These are phyloP conservation scores for Fragaria ananassa DNA, from an alignment of 306 rosid genomes.

Conservation along the genomic window DNA sequence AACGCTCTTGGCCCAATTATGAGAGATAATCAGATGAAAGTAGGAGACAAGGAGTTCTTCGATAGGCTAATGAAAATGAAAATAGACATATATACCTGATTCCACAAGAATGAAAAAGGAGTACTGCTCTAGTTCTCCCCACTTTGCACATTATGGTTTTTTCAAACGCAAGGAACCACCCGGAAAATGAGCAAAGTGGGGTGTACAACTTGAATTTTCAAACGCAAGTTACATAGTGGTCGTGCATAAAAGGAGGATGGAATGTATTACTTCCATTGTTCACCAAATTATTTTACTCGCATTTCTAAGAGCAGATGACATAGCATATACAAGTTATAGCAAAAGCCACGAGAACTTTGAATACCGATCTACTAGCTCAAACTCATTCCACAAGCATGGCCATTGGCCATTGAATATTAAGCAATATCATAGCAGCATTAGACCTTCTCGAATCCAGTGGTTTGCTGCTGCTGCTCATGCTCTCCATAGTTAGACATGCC, in stretches of 20 bases:
- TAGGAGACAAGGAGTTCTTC: no score
- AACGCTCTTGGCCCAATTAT: no score
- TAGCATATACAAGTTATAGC: constrained; percentile 9
- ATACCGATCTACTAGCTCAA: constrained; percentile 14
- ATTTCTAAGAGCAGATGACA: constrained; percentile 13
- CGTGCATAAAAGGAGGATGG: background rate
- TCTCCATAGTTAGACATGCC: constrained; percentile 51
- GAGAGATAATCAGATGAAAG: no score
- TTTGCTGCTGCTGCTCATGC: constrained; percentile 37
- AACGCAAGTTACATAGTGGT: background rate
- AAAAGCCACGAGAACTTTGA: constrained; percentile 36
- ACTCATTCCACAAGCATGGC: constrained; percentile 10
- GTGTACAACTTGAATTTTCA: background rate
- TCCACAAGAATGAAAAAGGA: background rate
- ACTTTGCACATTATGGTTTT: no score
- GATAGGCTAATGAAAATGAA: background rate
- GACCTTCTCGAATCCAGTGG: constrained; percentile 48
- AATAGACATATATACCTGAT: background rate
- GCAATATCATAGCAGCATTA: constrained; percentile 13
- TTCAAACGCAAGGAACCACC: background rate
- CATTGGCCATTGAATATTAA: background rate
- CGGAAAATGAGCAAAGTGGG: background rate
- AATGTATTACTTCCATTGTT: background rate
- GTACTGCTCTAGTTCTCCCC: background rate
- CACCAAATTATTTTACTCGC: background rate